These are phyloP conservation scores for Arthroderma sp. DNA, from an alignment of 2,329 filamentous ascomycete species.

Conservation along the genomic window DNA sequence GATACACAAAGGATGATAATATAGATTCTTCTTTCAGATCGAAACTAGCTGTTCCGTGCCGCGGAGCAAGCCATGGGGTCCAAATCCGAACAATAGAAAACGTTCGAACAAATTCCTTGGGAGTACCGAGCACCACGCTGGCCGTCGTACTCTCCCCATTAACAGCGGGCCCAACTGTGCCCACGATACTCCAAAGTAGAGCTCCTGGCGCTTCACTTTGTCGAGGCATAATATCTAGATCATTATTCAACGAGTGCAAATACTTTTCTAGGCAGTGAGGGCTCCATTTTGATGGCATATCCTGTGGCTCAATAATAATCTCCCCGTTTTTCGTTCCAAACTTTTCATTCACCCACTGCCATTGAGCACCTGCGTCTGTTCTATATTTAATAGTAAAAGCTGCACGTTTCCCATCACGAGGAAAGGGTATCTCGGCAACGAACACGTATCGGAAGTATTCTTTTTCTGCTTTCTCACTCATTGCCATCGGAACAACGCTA, in stretches of 20 bases:
- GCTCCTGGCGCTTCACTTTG: slow-evolving; percentile 33
- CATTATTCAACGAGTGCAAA: slow-evolving; percentile 25
- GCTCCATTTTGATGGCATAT: slow-evolving; percentile 11
- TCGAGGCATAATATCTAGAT: slow-evolving; percentile 25
- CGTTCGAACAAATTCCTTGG: slow-evolving; percentile 58
- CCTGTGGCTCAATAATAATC: slow-evolving; percentile 27
- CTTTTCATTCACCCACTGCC: slow-evolving; percentile 37
- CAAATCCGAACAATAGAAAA: slow-evolving; percentile 70
- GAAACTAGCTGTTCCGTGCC: slow-evolving; percentile 61
- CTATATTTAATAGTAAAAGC: slow-evolving; percentile 36
- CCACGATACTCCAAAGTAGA: slow-evolving; percentile 41
- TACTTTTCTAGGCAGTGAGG: slow-evolving; percentile 20
- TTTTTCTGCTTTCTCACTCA: slow-evolving; percentile 15
- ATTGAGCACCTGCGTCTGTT: slow-evolving; percentile 25
- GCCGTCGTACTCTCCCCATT: slow-evolving; percentile 40
- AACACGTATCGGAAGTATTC: slow-evolving; percentile 27
- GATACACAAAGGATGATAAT: slow-evolving; percentile 62
- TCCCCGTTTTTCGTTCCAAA: slow-evolving; percentile 31
- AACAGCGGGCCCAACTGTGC: slow-evolving; percentile 42
- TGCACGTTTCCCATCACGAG: slow-evolving; percentile 20
- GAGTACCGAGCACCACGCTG: slow-evolving; percentile 49
- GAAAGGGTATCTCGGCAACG: slow-evolving; percentile 22
- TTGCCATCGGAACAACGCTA: slow-evolving; percentile 21
- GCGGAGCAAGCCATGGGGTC: slow-evolving; percentile 77
- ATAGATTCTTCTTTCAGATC: slow-evolving; percentile 65